phyloP scores from a whole-genome alignment of 2,329 filamentous ascomycete genomes.

The Acephala macrosclerotiorum region DNA sequence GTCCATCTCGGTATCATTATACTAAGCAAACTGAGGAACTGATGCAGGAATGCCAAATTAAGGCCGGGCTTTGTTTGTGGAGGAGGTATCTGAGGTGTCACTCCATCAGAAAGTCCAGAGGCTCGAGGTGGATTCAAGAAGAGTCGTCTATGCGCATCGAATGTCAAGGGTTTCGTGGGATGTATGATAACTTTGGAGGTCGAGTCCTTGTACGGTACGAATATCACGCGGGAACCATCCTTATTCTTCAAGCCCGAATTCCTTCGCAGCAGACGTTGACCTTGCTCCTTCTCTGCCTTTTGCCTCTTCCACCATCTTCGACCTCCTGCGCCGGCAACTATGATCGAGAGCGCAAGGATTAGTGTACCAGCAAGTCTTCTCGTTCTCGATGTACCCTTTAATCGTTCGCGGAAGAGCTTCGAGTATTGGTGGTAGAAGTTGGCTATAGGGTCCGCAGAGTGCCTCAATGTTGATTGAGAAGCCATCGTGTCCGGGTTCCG shows the following conservation, averaged over 20 bases:
- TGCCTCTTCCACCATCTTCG: slow-evolving; percentile 77
- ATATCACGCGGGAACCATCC: slow-evolving; percentile 93
- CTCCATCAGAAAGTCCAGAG: slow-evolving; percentile 76
- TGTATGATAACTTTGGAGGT: slow-evolving; percentile 92
- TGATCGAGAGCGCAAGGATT: slow-evolving; percentile 77
- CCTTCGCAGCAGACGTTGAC: slow-evolving; percentile 80
- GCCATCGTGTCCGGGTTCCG: slow-evolving; percentile 66
- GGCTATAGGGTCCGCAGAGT: slow-evolving; percentile 71
- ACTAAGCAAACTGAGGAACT: slow-evolving; percentile 93
- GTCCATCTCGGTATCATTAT: slow-evolving; percentile 98
- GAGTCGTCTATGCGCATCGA: slow-evolving; percentile 92
- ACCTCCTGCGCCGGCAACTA: slow-evolving; percentile 80
- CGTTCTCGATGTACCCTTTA: slow-evolving; percentile 72
- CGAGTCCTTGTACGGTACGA: slow-evolving; percentile 87
- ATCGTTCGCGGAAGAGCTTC: slow-evolving; percentile 56
- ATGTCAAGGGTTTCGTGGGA: slow-evolving; percentile 90
- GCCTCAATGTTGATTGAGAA: slow-evolving; percentile 82
- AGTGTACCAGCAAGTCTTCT: slow-evolving; percentile 80
- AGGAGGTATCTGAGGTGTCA: slow-evolving; percentile 74
- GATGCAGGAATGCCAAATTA: slow-evolving; percentile 94
- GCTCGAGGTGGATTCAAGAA: slow-evolving; percentile 92
- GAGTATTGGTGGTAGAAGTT: slow-evolving; percentile 68
- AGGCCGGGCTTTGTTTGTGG: slow-evolving; percentile 91
- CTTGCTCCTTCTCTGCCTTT: slow-evolving; percentile 81
- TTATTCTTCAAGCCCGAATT: slow-evolving; percentile 95